Evolutionary conservation across 768 basidiomycete genomes (phyloP).

Genomic region (Calocera cornea): DNA sequence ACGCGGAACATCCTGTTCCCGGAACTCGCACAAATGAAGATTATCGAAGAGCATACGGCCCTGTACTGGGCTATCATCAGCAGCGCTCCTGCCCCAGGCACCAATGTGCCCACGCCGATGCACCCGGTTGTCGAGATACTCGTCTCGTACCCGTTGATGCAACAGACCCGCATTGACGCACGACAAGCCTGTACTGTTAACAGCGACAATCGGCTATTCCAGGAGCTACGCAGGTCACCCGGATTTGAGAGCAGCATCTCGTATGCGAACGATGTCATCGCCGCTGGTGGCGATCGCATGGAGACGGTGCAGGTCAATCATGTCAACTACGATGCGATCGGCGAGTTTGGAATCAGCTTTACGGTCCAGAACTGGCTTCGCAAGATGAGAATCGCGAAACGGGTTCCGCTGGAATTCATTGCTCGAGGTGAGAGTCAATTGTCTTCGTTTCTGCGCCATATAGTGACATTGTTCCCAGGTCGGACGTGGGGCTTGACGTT

Average conservation of each 20-base stretch:
- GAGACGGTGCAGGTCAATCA: constrained; percentile 1
- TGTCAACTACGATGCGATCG: neutral
- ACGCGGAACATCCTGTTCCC: constrained; percentile 38
- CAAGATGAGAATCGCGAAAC: neutral
- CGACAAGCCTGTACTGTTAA: constrained; percentile 52
- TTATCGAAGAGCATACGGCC: constrained; percentile 50
- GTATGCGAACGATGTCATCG: neutral
- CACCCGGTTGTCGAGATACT: constrained; percentile 40
- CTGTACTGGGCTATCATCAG: constrained; percentile 66
- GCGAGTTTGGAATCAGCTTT: neutral
- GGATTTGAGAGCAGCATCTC: constrained; percentile 26
- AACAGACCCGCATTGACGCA: constrained; percentile 42
- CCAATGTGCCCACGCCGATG: neutral
- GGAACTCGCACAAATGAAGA: constrained; percentile 44
- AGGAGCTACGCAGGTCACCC: constrained; percentile 38
- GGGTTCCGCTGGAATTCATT: neutral
- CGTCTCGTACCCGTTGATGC: constrained; percentile 34
- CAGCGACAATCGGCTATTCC: constrained; percentile 48
- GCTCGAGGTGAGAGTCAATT: neutral
- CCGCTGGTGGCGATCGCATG: neutral
- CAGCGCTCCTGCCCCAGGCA: neutral
- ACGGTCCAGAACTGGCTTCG: neutral
- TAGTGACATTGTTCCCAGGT: neutral
- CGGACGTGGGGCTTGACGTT: neutral
- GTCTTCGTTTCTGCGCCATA: neutral